Evolutionary conservation across 106 monocot species (phyloP), one percentile per base, ranked within the genome.

Genomic region (Iris macrosiphon): DNA sequence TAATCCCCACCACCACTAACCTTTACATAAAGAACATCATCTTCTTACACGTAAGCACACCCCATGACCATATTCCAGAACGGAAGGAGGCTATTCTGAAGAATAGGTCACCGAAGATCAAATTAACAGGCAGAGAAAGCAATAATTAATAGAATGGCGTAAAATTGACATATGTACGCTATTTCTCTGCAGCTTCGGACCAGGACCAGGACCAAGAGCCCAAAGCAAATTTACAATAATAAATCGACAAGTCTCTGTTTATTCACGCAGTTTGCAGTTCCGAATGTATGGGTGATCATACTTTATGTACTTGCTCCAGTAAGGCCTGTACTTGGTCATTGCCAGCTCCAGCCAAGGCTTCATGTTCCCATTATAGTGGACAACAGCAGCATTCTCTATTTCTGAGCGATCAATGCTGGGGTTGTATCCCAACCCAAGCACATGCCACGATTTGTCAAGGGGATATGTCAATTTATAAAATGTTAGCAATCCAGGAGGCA

Each of bases 401-500:
- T 74, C 74, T 3, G 67, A 62, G 4, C 67, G 61, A n/a, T 74
- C 74, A 8, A 74, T 61, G 49, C 74, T 74, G 4, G 74, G 74
- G 30, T 67, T 74, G 37, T 74, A 74, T 15, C 74, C 74, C 49
- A 74, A 55, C 3, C 74, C 74, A 6, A 74, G 74, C 6, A 74
- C 74, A 40, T 74, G 74, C 74, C 74, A 74, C 22, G 74, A 74
- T 56, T 74, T 74, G 74, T 68, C 74, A 27, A 74, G 62, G 0
- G 74, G 67, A 42, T 68, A 54, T 1, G 73, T 73, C 27, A 73
- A 50, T 37, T 55, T 52, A 31, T 73, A 73, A 54, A 73, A 73
- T 37, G 73, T 73, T 16, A 73, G 25, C 33, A 73, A 59, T 50
- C 73, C 73, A 2, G 73, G 66, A 30, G 73, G 67, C 26, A 74